Conservation (phyloP, 495 filamentous ascomycete species). For the Daldinia caldariorum region DNA sequence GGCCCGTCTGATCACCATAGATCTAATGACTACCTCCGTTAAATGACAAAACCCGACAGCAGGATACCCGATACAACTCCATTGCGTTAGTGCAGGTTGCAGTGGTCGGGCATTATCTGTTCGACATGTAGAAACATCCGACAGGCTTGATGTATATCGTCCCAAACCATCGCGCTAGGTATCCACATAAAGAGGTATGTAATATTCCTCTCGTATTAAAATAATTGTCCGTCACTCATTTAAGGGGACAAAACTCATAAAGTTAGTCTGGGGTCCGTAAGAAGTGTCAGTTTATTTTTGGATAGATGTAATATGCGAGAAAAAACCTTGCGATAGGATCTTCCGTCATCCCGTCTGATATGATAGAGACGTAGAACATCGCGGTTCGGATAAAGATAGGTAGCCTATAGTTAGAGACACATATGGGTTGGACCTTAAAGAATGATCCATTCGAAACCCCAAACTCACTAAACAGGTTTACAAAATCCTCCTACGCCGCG, state of each 20-base stretch:
- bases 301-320: background rate
- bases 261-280: background rate
- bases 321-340: background rate
- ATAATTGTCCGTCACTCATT: background rate
- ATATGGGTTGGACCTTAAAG: background rate
- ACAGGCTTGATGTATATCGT: background rate
- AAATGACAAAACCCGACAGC: background rate
- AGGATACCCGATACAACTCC: slow-evolving; percentile 5
- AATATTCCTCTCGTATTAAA: background rate
- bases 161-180: slow-evolving; percentile 1
- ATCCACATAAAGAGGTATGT: background rate
- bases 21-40: background rate
- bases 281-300: background rate
- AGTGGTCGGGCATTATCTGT: slow-evolving; percentile 26
- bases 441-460: slow-evolving; percentile 19
- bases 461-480: slow-evolving; percentile 26
- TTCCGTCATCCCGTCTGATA: background rate
- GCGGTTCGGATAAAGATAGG: too few relatives aligned
- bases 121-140: slow-evolving; percentile 22
- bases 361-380: background rate
- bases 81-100: slow-evolving; percentile 8
- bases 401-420: background rate
- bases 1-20: slow-evolving; percentile 3
- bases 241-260: background rate
- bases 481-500: slow-evolving; percentile 12